Evolutionary conservation across 2,329 filamentous ascomycete species (phyloP), one percentile per base, ranked within the genome.

Genomic region (Sarocladium oryzae): DNA sequence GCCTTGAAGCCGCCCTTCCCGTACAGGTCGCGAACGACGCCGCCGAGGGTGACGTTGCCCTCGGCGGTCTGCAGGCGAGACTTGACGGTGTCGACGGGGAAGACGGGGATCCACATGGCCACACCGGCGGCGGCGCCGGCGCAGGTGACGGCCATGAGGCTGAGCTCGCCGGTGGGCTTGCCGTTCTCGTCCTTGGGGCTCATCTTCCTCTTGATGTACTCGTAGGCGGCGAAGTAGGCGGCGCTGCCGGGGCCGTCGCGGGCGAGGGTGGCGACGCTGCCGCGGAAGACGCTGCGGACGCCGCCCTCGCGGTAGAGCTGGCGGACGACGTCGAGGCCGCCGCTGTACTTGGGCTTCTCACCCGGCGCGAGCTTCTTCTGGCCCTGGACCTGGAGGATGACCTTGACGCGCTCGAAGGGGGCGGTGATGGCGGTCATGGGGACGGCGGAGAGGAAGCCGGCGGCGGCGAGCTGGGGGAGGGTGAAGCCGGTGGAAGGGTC

Each of bases 61-160:
- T 93, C 88, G 37, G 89, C 89, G 38, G 89, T 95, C 77, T 99
- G 93, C 66, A 99, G 73, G 33, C 91, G 78, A 56, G 86, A 91
- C 81, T 99, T 99, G 72, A 99, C 85, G 0, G 93, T 99, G 65
- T 99, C 93, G 57, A 99, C 80, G 20, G 93, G 93, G 80, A 99
- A 99, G 37, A 99, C 91, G 51, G 93, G 91, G 59, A 96, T 93
- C 93, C 93, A 99, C 93, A 99, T 99, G 56, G 93, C 93, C 23
- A 99, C 82, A 63, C 93, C 93, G 0, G 93, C 93, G 3, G 85
- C 88, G 56, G 88, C 93, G 60, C 93, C 93, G 2, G 93, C 93
- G 24, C 82, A 80, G 61, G 91, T 89, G 52, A 99, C 80, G 10
- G 93, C 93, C 2, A 81, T 73, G 56, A 99, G 75, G 61, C 86